These are phyloP conservation scores for Xylaria sp. DNA, from an alignment of 2,329 filamentous ascomycete genomes.

Conservation along the genomic window DNA sequence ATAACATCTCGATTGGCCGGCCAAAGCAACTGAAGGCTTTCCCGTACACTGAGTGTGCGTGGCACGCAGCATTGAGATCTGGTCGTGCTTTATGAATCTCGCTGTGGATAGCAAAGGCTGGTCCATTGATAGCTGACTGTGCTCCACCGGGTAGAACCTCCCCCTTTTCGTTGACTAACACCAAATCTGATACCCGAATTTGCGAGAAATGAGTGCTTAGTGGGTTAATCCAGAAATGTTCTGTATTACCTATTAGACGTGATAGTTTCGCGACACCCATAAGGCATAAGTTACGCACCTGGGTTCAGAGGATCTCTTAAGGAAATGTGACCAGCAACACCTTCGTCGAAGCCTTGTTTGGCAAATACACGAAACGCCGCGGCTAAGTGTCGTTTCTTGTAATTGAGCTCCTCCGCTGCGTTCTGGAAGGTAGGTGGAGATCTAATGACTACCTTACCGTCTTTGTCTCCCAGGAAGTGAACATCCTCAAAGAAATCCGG, in stretches of 20 bases:
- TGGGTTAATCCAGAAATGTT: neutral
- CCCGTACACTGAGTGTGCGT: neutral
- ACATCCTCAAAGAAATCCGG: neutral
- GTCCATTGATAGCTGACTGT: neutral
- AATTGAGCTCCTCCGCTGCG: conserved; percentile 63
- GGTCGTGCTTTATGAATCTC: conserved; percentile 2
- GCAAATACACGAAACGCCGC: conserved; percentile 71
- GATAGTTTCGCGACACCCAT: neutral
- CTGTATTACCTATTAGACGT: neutral
- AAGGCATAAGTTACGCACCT: neutral
- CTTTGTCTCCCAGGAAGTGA: neutral
- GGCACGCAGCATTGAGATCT: neutral
- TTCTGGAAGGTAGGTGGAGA: neutral
- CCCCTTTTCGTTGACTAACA: neutral
- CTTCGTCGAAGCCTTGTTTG: conserved; percentile 69
- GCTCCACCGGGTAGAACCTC: neutral
- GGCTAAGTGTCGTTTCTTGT: conserved; percentile 68
- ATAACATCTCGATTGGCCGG: neutral
- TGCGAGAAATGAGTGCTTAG: neutral
- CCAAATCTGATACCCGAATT: neutral
- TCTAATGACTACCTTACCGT: neutral
- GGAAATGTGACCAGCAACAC: conserved; percentile 71
- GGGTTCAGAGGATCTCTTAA: conserved; percentile 63
- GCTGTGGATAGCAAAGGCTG: neutral
- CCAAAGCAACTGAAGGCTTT: neutral